These are phyloP conservation scores for Verticillium zaregamsianum DNA, from an alignment of 2,329 filamentous ascomycete species.

Conservation along the genomic window DNA sequence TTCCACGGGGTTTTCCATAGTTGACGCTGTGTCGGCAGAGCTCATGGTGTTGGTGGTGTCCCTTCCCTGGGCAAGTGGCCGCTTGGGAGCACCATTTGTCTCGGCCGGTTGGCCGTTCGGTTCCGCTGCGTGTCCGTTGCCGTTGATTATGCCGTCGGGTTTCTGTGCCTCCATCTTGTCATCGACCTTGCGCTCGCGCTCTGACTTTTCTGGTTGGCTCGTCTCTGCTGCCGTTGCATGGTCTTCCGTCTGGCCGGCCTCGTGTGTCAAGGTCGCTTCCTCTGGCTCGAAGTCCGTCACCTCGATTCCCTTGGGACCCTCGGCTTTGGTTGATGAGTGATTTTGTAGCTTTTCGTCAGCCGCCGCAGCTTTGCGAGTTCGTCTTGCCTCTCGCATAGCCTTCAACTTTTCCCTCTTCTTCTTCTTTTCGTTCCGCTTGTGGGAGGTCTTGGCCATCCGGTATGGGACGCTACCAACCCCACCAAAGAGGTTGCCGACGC, in stretches of 20 bases:
- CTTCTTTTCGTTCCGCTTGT: conserved; percentile 47
- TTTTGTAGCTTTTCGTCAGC: conserved; percentile 8
- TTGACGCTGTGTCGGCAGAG: conserved; percentile 11
- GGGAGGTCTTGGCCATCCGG: conserved; percentile 53
- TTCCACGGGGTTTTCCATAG: conserved; percentile 24
- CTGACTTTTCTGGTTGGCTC: background rate
- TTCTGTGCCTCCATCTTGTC: background rate
- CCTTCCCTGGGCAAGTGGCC: conserved; percentile 1
- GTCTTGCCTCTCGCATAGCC: conserved; percentile 18
- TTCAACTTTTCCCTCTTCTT: conserved; percentile 42
- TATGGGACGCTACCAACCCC: conserved; percentile 63
- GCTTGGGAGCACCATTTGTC: background rate
- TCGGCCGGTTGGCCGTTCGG: background rate
- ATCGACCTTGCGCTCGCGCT: background rate
- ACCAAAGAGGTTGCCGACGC: conserved; percentile 53
- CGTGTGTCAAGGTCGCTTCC: background rate
- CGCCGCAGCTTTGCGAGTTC: conserved; percentile 6
- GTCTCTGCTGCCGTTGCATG: background rate
- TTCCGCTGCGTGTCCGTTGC: background rate
- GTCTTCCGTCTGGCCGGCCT: conserved; percentile 1
- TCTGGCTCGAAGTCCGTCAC: background rate
- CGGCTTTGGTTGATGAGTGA: conserved; percentile 11
- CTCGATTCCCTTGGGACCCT: background rate
- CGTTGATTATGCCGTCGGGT: background rate
- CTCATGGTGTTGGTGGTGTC: conserved; percentile 17